Evolutionary conservation across 768 basidiomycete genomes (phyloP), one percentile per base, ranked within the genome.

Genomic region (Psilocybe tampanensis): DNA sequence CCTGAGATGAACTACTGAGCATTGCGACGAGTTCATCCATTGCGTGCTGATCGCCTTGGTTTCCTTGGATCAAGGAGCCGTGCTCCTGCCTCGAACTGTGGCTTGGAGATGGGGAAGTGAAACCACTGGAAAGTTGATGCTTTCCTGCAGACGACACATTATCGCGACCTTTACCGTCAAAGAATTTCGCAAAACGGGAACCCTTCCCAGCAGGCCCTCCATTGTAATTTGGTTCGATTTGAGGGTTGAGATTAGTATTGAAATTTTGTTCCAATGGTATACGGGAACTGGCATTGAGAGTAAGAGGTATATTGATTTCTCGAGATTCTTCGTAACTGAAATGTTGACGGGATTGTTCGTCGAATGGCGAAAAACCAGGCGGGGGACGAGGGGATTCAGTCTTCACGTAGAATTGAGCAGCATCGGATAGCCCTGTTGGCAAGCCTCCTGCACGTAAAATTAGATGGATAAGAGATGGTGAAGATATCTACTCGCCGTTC

Each of bases 121-220:
- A 72, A 18, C 74, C 74, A 29, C 70, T 71, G 6, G 72, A 69
- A 9, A 71, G 70, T 36, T 74, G 71, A 23, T 72, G 62, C 56
- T 83, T 83, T 15, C 36, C 42, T 7, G 72, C 64, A 29, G 72
- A 60, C 36, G 70, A 59, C 18, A 65, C 48, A 18, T 64, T 64
- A 13, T 86, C 85, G 60, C 79, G 80, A 22, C 74, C 70, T 69
- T 90, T 92, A n/a, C 81, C 81, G 62, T 93, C 91, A 60, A 93
- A 94, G 70, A 92, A 92, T 68, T 92, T 94, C 29, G 90, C 92
- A 68, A 93, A 89, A 34, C 92, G 86, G 67, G 91, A 93, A 39
- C 91, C 91, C 69, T 88, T 91, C 22, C 78, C 79, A 29, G 77
- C 73, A 13, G 83, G 76, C 65, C 82, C 75, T 29, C 80, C 78